A percentile compares a stretch with the other conserved stretches of the same genome.
These are phyloP conservation scores for Suillus plorans DNA, from an alignment of 768 basidiomycete species.

Conservation along the genomic window DNA sequence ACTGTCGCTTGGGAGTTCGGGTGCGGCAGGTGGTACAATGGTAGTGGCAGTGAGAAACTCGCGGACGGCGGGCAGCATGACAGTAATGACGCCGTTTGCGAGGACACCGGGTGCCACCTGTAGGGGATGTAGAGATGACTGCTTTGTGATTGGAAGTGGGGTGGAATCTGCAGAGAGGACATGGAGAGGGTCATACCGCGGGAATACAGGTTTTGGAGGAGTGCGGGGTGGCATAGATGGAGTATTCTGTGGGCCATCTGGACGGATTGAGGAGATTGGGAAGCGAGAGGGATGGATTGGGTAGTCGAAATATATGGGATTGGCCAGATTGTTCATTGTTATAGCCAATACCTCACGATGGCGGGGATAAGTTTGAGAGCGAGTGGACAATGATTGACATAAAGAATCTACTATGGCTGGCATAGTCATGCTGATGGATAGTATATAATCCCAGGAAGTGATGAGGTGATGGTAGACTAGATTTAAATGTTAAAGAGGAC, in stretches of 20 bases:
- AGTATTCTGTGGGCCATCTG: constrained; percentile 23
- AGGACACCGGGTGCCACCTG: constrained; percentile 37
- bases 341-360: background rate
- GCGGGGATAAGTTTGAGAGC: background rate
- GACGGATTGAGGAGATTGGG: constrained; percentile 40
- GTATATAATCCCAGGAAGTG: background rate
- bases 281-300: constrained; percentile 23
- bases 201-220: constrained; percentile 27
- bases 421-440: background rate
- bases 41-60: constrained; percentile 43
- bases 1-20: constrained; percentile 36
- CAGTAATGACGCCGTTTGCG: constrained; percentile 42
- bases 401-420: background rate
- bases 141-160: constrained; percentile 18
- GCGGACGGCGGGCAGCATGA: constrained; percentile 48
- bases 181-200: constrained; percentile 33
- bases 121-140: constrained; percentile 18
- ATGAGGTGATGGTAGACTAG: background rate
- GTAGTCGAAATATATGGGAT: background rate
- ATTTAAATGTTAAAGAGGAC: background rate
- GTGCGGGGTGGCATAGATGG: constrained; percentile 19
- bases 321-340: constrained; percentile 1
- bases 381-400: background rate
- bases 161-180: constrained; percentile 24
- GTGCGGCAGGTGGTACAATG: constrained; percentile 42